phyloP scores from a whole-genome alignment of 2,329 filamentous ascomycete species.

The Penicillium thymicola region DNA sequence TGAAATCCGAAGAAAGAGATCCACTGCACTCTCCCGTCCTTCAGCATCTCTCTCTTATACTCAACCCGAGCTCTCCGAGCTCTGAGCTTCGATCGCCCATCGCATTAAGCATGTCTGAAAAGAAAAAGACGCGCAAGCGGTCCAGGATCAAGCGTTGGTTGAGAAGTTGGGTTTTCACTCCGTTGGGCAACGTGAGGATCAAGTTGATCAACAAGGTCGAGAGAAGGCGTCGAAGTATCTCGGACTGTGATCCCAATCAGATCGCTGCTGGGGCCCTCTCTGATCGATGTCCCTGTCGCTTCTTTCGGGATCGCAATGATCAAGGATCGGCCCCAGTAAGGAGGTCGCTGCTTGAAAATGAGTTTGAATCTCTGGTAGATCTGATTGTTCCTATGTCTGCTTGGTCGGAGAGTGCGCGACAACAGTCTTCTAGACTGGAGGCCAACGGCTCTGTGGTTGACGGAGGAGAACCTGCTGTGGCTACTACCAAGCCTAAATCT shows the following conservation, averaged over 20 bases:
- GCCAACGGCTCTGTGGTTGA: not conserved
- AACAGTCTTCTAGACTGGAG: not conserved
- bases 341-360: not conserved
- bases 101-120: not conserved
- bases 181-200: not conserved
- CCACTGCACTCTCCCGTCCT: not conserved
- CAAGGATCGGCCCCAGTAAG: not conserved
- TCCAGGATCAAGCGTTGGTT: not conserved
- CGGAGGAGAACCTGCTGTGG: not conserved
- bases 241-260: not conserved
- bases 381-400: not conserved
- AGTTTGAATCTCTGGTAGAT: not conserved
- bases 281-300: not conserved
- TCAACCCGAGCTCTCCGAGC: not conserved
- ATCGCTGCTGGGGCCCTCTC: not conserved
- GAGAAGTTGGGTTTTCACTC: conserved; percentile 1
- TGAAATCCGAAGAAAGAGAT: not conserved
- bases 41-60: not conserved
- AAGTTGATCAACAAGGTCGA: not conserved
- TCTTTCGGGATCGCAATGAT: not conserved
- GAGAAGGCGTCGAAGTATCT: not conserved
- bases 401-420: not conserved
- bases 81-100: not conserved
- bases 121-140: not conserved
- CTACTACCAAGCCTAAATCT: not conserved